Evolutionary conservation across 148 eudicot genomes (phyloP), one percentile per base, ranked within the genome.

Genomic region (Rhododendron simsii): DNA sequence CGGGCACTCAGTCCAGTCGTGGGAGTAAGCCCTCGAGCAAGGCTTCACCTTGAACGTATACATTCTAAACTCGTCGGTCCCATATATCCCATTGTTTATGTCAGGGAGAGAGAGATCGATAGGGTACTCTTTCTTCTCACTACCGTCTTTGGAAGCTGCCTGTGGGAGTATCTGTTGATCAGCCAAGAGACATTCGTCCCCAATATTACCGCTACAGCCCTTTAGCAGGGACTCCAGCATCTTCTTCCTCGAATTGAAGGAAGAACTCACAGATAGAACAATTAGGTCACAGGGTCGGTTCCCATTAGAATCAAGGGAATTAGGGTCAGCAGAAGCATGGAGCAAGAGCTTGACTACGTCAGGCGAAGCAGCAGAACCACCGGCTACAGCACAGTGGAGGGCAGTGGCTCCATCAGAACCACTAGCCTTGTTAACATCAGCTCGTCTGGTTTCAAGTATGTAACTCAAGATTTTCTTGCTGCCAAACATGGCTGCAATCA

Each of bases 1-100:
- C 1, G 99, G 99, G 85, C 99, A 98, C 89, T 98, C 99, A 0
- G 99, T 98, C 99, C 99, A 98, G 89, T 98, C 99, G 65, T 98
- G 99, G 30, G 99, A 93, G 86, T 95, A 95, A 26, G 98, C 99
- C 90, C 99, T 91, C 4, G 98, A 95, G 84, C 99, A 98, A 55
- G 98, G 98, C 94, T 94, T 94, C 37, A 98, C 93, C 92, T 98
- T 98, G 88, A 98, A 98, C 59, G 88, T 86, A 81, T 84, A 98
- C 99, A 98, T 98, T 84, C 99, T 90, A 80, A 98, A 98, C 86
- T 98, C 98, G 87, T 98, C 99, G 0, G 96, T 93, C 37, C 94
- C 94, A 80, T 94, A 98, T 33, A 98, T 89, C 55, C 98, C 99
- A n/a, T 90, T 91, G 84, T 94, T 94, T 15, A 98, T 94, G 84